phyloP scores from a whole-genome alignment of 1,284 basidiomycete genomes.

The Heterobasidion parviporum region DNA sequence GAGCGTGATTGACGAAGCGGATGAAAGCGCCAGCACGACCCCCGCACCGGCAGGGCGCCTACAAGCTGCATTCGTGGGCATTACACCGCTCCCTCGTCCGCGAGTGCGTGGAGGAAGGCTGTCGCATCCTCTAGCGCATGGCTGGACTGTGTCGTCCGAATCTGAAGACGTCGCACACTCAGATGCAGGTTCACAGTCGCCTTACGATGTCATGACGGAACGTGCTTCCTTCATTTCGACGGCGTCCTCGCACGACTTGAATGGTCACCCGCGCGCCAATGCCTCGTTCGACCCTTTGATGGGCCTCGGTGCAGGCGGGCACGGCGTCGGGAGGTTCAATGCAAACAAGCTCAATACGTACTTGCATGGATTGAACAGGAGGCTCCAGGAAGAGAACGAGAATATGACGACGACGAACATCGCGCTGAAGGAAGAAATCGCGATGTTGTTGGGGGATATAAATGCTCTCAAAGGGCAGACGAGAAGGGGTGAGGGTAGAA shows the following conservation, averaged over 20 bases:
- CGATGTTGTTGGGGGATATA: constrained; percentile 36
- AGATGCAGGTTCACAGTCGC: constrained; percentile 10
- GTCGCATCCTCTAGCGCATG: constrained; percentile 57
- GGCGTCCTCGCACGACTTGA: constrained; percentile 78
- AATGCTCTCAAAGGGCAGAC: constrained; percentile 20
- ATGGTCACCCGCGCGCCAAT: constrained; percentile 72
- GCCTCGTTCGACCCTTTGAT: constrained; percentile 77
- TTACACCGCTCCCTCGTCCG: constrained; percentile 45
- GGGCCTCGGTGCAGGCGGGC: constrained; percentile 55
- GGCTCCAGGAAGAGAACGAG: constrained; percentile 78
- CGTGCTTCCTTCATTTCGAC: constrained; percentile 66
- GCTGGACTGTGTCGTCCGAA: constrained; percentile 24
- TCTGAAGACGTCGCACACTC: constrained; percentile 16
- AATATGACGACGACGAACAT: constrained; percentile 41
- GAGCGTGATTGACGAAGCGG: constrained; percentile 2
- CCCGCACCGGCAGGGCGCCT: constrained; percentile 21
- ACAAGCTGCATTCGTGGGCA: constrained; percentile 48
- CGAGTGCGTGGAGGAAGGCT: constrained; percentile 21
- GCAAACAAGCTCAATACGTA: constrained; percentile 76
- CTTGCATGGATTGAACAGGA: constrained; percentile 70
- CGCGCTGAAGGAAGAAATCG: constrained; percentile 25
- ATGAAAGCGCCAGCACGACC: not conserved
- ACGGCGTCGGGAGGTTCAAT: constrained; percentile 63
- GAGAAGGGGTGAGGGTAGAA: constrained; percentile 20
- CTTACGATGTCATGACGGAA: constrained; percentile 25